These are phyloP conservation scores for Cyberlindnera lachancei DNA, from an alignment of 805 yeast genomes.

Conservation along the genomic window DNA sequence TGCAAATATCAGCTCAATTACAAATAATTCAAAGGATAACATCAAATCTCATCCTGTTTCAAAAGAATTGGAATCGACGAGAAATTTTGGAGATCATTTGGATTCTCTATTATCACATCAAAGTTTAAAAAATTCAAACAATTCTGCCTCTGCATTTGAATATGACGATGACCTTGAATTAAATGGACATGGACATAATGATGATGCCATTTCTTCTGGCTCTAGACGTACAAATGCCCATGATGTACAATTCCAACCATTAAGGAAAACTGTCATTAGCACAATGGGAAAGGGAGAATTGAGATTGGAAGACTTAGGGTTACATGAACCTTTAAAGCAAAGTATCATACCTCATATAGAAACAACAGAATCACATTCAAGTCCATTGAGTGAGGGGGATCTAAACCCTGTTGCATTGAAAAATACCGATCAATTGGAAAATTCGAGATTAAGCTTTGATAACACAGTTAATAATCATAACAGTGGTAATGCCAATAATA, in stretches of 20 bases:
- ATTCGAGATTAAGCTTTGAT: neutral
- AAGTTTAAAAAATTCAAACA: constrained; percentile 1
- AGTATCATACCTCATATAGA: neutral
- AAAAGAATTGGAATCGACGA: neutral
- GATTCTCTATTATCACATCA: constrained; percentile 25
- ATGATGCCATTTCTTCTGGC: too few relatives aligned
- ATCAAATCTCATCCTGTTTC: constrained; percentile 8
- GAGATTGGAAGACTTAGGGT: constrained; percentile 28
- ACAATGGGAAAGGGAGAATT: constrained; percentile 52
- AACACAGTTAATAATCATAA: neutral
- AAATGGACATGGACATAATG: too few relatives aligned
- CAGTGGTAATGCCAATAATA: neutral
- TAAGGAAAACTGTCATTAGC: constrained; percentile 39
- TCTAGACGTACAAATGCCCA: constrained; percentile 10
- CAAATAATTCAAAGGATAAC: constrained; percentile 2
- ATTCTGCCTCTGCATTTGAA: too few relatives aligned
- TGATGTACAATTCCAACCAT: constrained; percentile 34
- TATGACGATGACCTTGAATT: too few relatives aligned
- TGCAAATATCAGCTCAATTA: constrained; percentile 10
- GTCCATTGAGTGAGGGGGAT: neutral
- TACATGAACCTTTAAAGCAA: neutral
- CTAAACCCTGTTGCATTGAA: neutral
- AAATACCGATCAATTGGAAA: neutral
- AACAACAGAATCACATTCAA: neutral
- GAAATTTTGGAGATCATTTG: constrained; percentile 23